Evolutionary conservation across 208 protist genomes (phyloP), one percentile per base, ranked within the genome.

Genomic region (Trypanosoma rangeli): DNA sequence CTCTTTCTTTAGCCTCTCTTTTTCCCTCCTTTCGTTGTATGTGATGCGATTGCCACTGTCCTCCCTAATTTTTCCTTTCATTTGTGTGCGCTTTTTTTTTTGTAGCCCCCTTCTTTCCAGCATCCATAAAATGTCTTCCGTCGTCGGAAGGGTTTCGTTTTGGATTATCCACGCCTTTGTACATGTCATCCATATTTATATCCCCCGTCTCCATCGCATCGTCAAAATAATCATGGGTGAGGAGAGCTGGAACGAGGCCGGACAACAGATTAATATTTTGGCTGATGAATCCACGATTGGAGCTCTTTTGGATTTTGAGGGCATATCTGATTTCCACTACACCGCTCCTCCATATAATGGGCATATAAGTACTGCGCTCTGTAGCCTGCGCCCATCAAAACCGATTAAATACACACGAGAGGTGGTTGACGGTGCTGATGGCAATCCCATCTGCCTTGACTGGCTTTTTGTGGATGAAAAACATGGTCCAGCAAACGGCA

Each of bases 381-480:
- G 87, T 60, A 76, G 78, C 53, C 79, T 90, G 39, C 79, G 85
- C 9, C 85, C 85, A 0, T 58, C 64, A 12, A 70, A 58, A 24
- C 70, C 72, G 12, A 68, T 87, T 20, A 53, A 64, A 12, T 93
- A 90, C 75, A 64, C 49, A 46, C 79, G 87, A 10, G 65, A 81
- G 12, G n/a, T 62, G 2, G 67, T 78, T 42, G 69, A 80, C n/a
- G 73, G 83, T 52, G 73, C 63, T 0, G 87, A 93, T 67, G 83
- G 81, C 20, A 89, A 89, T 68, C 79, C 85, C 33, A 90, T 93
- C 63, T 86, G 64, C 60, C 57, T 93, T 13, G 87, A 93, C 74
- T 92, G 86, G 86, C 44, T 76, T 24, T 57, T 74, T n/a, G 69
- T 83, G 1, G 54, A 70, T 44, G 37, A 18, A 53, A 29, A 65